Evolutionary conservation across 179 eudicot genomes (phyloP).

Genomic region (Beta corolliflora): DNA sequence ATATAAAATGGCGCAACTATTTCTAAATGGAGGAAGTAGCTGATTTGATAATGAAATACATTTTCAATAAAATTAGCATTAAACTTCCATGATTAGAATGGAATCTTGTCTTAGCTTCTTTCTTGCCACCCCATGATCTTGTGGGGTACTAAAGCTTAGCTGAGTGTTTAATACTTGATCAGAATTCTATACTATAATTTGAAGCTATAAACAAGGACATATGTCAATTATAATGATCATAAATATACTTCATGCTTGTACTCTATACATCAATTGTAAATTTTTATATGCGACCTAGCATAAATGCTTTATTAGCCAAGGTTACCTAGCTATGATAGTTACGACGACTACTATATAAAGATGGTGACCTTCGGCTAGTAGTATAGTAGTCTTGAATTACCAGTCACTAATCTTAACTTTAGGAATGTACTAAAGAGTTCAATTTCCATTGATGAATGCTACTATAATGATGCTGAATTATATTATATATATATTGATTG

Average conservation of each 20-base stretch:
- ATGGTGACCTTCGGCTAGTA: not conserved
- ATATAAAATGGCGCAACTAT: too few species aligned
- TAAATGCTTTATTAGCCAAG: not conserved
- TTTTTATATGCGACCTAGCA: not conserved
- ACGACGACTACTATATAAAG: not conserved
- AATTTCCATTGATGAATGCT: too few species aligned
- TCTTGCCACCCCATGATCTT: not conserved
- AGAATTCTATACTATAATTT: not conserved
- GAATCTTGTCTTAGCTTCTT: not conserved
- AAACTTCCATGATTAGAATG: constrained; percentile 4
- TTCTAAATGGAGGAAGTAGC: too few species aligned
- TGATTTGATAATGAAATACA: too few species aligned
- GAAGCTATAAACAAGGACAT: constrained; percentile 1
- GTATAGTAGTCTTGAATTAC: not conserved
- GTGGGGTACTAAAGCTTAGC: not conserved
- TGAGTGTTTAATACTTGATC: not conserved
- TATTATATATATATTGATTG: too few species aligned
- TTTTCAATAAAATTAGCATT: not conserved
- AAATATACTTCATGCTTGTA: not conserved
- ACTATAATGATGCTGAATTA: too few species aligned
- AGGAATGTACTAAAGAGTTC: too few species aligned
- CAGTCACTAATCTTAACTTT: not conserved
- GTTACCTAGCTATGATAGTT: constrained; percentile 2
- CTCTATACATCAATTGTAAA: not conserved
- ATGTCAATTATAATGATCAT: constrained; percentile 9